A percentile compares a stretch with the other conserved stretches of the same genome.
Conservation (phyloP, 192 early-diverging fungal species). For the Coemansia sp. region DNA sequence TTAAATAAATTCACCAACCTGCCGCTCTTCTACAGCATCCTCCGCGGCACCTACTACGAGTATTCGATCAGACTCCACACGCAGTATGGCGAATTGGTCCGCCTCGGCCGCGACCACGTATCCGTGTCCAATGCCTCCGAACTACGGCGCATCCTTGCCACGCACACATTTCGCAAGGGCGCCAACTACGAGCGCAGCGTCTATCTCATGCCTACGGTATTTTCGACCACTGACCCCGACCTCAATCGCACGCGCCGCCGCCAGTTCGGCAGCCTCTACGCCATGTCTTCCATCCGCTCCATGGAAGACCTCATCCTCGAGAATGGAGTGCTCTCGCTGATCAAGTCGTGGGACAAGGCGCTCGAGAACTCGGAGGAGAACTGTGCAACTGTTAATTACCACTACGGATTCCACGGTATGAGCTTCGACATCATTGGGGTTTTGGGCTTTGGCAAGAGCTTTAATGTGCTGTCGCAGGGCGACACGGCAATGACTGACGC, state of each 20-base stretch:
- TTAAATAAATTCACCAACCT: slow-evolving; percentile 33
- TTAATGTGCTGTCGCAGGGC: slow-evolving; percentile 11
- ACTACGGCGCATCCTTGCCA: slow-evolving; percentile 25
- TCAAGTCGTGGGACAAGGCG: slow-evolving; percentile 26
- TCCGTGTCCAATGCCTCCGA: slow-evolving; percentile 22
- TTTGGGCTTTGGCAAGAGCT: slow-evolving; percentile 38
- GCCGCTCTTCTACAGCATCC: slow-evolving; percentile 13
- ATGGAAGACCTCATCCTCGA: slow-evolving; percentile 28
- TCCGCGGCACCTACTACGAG: slow-evolving; percentile 24
- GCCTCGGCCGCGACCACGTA: slow-evolving; percentile 34
- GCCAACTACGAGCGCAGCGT: slow-evolving; percentile 23
- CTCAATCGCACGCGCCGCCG: slow-evolving; percentile 30
- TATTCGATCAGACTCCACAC: slow-evolving; percentile 23
- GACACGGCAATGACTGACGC: slow-evolving; percentile 21
- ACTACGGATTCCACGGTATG: slow-evolving; percentile 36
- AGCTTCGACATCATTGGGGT: slow-evolving; percentile 41
- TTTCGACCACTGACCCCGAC: slow-evolving; percentile 38
- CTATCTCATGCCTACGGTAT: slow-evolving; percentile 15
- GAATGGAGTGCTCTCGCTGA: slow-evolving; percentile 24
- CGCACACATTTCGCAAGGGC: slow-evolving; percentile 43
- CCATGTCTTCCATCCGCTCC: slow-evolving; percentile 12
- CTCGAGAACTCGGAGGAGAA: neutral
- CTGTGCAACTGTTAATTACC: slow-evolving; percentile 24
- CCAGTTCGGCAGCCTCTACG: slow-evolving; percentile 28
- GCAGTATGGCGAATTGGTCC: slow-evolving; percentile 43